Evolutionary conservation across 805 yeast species (phyloP), one percentile per base, ranked within the genome.

Genomic region (Zygotorulaspora chibaensis): DNA sequence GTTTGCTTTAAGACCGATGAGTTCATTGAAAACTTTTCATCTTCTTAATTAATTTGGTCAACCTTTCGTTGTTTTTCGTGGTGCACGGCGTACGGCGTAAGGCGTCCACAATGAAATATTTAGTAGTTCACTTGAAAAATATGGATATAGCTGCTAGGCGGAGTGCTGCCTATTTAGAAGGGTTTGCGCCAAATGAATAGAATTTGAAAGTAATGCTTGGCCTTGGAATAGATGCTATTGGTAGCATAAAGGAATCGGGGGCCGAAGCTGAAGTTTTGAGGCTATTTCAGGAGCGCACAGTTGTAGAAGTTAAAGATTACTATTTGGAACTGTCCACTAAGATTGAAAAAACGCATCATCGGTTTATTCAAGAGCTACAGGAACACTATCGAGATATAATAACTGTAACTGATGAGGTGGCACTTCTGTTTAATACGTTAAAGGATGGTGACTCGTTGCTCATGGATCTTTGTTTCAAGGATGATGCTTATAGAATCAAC

Each of bases 391-490:
- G 43, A 2, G 61, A 57, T 31, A 53, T 64, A 1, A 36, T 64
- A 23, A 45, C 47, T n/a, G 58, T 62, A 7, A 62, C 65, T 2
- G 52, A 52, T 35, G 48, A 48, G 6, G 58, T 62, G 7, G 45
- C 45, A 8, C 16, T 18, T 2, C 34, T 64, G 37, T 44, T 50
- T 35, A 43, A 34, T 27, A 41, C 45, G 1, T 38, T 62, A 40
- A 56, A 52, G 31, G 42, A 13, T 2, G 48, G 52, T 2, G 66
- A 64, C 35, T 38, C 45, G 2, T 46, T 54, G 7, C 56, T 64
- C 33, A 53, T 56, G 52, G 57, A 56, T 3, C 47, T 64, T n/a
- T 64, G 68, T 45, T 64, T 64, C 36, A 50, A 59, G 37, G 68
- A 64, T 47, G 51, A 54, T 13, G 9, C 29, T 8, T 59, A 42